Evolutionary conservation across 805 yeast genomes (phyloP), one percentile per base, ranked within the genome.

Genomic region (Metschnikowia continentalis): DNA sequence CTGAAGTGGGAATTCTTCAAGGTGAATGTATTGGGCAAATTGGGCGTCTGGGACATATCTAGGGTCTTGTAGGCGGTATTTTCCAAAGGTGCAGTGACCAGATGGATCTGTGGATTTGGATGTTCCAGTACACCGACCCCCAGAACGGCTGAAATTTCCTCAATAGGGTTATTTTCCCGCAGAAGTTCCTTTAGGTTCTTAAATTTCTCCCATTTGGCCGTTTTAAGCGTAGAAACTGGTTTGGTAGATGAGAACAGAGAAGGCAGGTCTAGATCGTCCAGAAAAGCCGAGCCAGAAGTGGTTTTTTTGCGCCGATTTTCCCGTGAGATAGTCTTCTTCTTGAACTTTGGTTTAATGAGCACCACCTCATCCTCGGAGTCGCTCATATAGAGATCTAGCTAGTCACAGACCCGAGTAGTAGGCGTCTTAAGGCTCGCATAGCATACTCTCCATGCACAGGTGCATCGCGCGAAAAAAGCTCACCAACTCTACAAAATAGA

Each of bases 21-120:
- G 35, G 49, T 32, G 23, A 57, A 57, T 8, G 58, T 55, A 8
- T 42, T 40, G 14, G 47, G 37, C 14, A 32, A 23, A 19, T 35
- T 32, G 22, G 55, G 55, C 11, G 57, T 54, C 15, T 40, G 35
- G 8, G 45, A 40, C 8, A 35, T 32, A 19, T 42, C 26, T 17
- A 47, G 30, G 26, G 19, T 45, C 7, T 49, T 51, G 39, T 37
- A 61, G 10, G 65, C 57, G 15, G 42, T 65, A 22, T 67, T 74
- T 6, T 49, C 52, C n/a, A 35, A 22, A 5, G 15, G 30, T 8
- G 5, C 11, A 26, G 11, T 26, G 11, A 4, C 11, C 30, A 8
- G 11, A 26, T 3, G 11, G 30, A 10, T 26, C 30, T 26, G 30
- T 26, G 30, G 30, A 10, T 17, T 6, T 11, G 20, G 19, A 13